Evolutionary conservation across 225 moss, liverwort and hornwort species (phyloP).

Genomic region (Sphagnum tenellum): DNA sequence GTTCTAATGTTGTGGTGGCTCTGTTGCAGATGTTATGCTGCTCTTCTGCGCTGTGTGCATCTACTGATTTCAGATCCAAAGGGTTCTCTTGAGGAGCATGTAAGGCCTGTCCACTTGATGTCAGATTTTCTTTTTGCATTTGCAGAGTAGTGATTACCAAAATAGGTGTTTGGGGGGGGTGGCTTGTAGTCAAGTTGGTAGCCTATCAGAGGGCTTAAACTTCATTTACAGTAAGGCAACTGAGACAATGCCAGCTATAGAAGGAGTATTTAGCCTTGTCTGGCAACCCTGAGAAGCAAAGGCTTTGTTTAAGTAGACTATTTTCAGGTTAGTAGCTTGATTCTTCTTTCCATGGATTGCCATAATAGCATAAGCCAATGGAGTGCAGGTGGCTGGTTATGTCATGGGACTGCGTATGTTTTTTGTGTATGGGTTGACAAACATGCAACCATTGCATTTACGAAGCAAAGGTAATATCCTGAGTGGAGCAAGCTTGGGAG

Average conservation of each 20-base stretch:
- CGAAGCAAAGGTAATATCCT: conserved; percentile 14
- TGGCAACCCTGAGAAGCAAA: too few relatives aligned
- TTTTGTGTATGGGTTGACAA: conserved; percentile 64
- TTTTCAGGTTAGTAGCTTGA: too few relatives aligned
- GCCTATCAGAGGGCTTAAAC: too few relatives aligned
- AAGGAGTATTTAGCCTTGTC: too few relatives aligned
- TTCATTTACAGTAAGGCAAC: too few relatives aligned
- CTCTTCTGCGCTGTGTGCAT: conserved; percentile 76
- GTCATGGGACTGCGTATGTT: conserved; percentile 72
- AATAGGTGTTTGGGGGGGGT: too few relatives aligned
- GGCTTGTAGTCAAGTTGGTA: too few relatives aligned
- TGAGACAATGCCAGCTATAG: too few relatives aligned
- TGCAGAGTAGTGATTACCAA: too few relatives aligned
- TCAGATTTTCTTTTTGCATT: too few relatives aligned
- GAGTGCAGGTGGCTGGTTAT: conserved; percentile 55
- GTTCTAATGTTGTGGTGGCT: neutral
- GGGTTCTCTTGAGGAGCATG: conserved; percentile 68
- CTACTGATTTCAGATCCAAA: conserved; percentile 76
- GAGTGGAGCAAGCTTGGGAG: conserved; percentile 24
- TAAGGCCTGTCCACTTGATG: conserved; percentile 19
- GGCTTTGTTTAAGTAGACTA: too few relatives aligned
- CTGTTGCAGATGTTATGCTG: conserved; percentile 67
- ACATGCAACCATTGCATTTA: conserved; percentile 7
- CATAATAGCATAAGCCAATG: neutral
- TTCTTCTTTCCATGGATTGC: too few relatives aligned